phyloP scores from a whole-genome alignment of 768 basidiomycete genomes.

The Pleurotus ostreatus region DNA sequence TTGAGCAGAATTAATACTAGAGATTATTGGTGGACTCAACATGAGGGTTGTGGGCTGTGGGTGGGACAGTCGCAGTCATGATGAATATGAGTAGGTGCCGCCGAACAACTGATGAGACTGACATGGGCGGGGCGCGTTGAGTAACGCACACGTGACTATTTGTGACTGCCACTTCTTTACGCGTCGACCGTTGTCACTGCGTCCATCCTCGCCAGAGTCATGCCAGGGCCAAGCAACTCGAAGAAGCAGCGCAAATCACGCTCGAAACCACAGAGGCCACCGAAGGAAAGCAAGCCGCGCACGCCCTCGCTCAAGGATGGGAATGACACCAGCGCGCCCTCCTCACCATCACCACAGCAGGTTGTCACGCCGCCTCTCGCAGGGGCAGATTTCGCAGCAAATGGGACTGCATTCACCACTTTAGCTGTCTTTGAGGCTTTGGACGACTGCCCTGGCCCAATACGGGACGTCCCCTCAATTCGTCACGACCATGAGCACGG shows the following conservation, averaged over 20 bases:
- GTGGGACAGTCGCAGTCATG: too few species aligned
- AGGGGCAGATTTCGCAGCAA: background rate
- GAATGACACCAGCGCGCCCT: background rate
- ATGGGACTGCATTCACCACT: background rate
- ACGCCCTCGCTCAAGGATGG: slow-evolving; percentile 8
- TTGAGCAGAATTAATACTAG: too few species aligned
- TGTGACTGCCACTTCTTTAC: background rate
- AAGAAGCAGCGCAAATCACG: slow-evolving; percentile 38
- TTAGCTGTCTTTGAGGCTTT: background rate
- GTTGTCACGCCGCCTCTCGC: background rate
- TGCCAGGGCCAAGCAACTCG: slow-evolving; percentile 63
- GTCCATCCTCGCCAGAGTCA: slow-evolving; percentile 16
- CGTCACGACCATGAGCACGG: slow-evolving; percentile 2
- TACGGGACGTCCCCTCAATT: slow-evolving; percentile 3
- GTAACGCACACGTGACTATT: background rate
- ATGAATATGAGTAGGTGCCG: too few species aligned
- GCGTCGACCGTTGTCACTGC: background rate
- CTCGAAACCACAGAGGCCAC: slow-evolving; percentile 20
- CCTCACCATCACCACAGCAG: background rate
- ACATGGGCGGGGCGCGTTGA: background rate
- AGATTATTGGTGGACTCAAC: too few species aligned
- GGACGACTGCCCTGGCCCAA: slow-evolving; percentile 5
- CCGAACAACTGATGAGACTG: too few species aligned
- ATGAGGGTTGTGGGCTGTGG: too few species aligned
- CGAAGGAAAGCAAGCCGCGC: slow-evolving; percentile 21